Base-by-base conservation (phyloP, 257 asterid genomes). In the Nicotiana tomentosiformis region DNA sequence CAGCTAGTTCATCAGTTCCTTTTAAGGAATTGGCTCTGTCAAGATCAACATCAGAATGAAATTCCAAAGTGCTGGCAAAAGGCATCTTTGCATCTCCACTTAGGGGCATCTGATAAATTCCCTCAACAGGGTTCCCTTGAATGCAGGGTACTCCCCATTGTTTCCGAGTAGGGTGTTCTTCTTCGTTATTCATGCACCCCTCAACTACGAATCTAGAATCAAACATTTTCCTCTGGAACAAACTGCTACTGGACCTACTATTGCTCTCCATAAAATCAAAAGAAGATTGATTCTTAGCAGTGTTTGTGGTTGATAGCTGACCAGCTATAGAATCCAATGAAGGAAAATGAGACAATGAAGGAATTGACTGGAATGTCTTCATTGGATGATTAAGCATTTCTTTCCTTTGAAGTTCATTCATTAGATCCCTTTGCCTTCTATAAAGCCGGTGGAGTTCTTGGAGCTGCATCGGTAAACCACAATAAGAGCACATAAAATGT, bases 401-500 rank as follows among this genome's bases (percentile, higher is more conserved):
- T 37, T 85, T 77, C 68, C 85, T 85, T 84, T 77, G 88, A 74
- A 87, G 81, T 77, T 87, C 92, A 26, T 82, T 88, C 97, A 91
- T 92, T 87, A 94, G 90, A 86, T 92, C 95, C 68, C 74, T 88
- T 68, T 94, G 98, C 64, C 90, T 90, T 82, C 87, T 86, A 80
- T 91, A 92, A 51, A 94, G 87, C 56, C 95, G 95, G 89, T 94
- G 98, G 86, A 94, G 94, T 84, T 94, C 98, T 85, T 83, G 94
- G 83, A 91, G 89, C 98, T 94, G 93, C 81, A 86, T 56, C 7
- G 20, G 58, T 66, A 77, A 76, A 83, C 70, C 56, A 66, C 53
- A 66, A 17, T 20, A 65, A 10, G 30, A 33, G 14, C 32, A n/a
- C 37, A 61, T 17, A 64, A 66, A 51, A 65, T 49, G 49, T 81